Percentiles rank a stretch among this genome's conserved stretches.
Conservation (phyloP, 306 rosid genomes). For the Albizia julibrissin region DNA sequence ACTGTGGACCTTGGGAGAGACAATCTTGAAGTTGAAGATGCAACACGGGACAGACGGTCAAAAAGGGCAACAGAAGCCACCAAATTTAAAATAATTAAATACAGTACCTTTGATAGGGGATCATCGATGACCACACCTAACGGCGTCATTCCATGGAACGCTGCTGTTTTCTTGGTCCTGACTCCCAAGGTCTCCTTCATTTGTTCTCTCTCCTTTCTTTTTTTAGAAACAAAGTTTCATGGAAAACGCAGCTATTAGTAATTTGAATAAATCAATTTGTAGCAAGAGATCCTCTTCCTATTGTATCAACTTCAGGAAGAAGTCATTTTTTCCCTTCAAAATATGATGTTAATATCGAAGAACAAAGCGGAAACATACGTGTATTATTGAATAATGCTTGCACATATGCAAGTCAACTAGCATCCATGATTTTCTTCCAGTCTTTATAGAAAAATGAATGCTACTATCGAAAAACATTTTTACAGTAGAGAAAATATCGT, state of each 20-base stretch:
- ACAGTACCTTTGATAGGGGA: background rate
- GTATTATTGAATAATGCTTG: too few species aligned
- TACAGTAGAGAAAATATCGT: too few species aligned
- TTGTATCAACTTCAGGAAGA: too few species aligned
- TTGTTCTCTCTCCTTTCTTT: background rate
- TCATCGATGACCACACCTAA: background rate
- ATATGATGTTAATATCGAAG: too few species aligned
- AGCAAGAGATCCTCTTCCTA: too few species aligned
- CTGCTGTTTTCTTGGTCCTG: background rate
- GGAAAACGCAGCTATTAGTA: background rate
- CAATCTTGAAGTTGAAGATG: slow-evolving; percentile 31
- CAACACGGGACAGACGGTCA: too few species aligned
- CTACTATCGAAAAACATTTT: too few species aligned
- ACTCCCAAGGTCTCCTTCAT: background rate
- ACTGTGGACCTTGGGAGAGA: slow-evolving; percentile 22
- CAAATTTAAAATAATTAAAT: slow-evolving; percentile 5
- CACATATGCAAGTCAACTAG: too few species aligned
- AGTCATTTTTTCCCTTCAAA: too few species aligned
- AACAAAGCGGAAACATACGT: too few species aligned
- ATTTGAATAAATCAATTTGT: background rate
- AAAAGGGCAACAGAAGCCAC: slow-evolving; percentile 14
- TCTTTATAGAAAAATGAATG: too few species aligned
- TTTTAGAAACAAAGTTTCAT: background rate
- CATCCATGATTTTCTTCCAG: too few species aligned
- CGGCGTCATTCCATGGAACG: background rate